A percentile compares a stretch with the other conserved stretches of the same genome.
Evolutionary conservation across 176 grass and related monocot genomes (phyloP).

Genomic region (Bromus sterilis): DNA sequence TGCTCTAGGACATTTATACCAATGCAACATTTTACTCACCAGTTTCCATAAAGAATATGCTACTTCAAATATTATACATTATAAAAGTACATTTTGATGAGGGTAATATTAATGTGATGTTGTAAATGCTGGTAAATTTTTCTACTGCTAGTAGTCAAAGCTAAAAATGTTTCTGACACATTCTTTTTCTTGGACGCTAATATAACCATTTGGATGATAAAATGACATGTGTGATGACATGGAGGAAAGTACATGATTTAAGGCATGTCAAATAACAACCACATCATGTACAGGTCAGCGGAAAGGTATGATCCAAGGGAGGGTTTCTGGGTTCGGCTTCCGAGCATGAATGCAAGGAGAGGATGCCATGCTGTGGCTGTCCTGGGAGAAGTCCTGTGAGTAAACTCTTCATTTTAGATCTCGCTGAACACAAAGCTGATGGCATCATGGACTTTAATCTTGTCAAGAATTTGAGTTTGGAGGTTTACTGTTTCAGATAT

Average conservation of each 20-base stretch:
- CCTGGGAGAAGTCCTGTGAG: constrained; percentile 54
- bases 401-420: background rate
- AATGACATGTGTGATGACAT: background rate
- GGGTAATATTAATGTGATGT: background rate
- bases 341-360: constrained; percentile 70
- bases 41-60: background rate
- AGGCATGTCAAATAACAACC: constrained; percentile 2
- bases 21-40: background rate
- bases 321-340: constrained; percentile 71
- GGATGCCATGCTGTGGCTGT: constrained; percentile 56
- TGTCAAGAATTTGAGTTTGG: constrained; percentile 2
- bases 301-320: constrained; percentile 97
- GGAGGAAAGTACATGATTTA: background rate
- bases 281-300: constrained; percentile 40
- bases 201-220: background rate
- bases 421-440: background rate
- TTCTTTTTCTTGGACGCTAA: background rate
- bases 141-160: background rate
- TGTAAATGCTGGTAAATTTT: background rate
- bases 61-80: background rate
- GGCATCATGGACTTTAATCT: background rate
- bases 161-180: background rate
- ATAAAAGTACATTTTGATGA: background rate
- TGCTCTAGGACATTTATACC: background rate
- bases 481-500: constrained; percentile 37